phyloP scores from a whole-genome alignment of 495 filamentous ascomycete species.

The Aspergillus diversus region DNA sequence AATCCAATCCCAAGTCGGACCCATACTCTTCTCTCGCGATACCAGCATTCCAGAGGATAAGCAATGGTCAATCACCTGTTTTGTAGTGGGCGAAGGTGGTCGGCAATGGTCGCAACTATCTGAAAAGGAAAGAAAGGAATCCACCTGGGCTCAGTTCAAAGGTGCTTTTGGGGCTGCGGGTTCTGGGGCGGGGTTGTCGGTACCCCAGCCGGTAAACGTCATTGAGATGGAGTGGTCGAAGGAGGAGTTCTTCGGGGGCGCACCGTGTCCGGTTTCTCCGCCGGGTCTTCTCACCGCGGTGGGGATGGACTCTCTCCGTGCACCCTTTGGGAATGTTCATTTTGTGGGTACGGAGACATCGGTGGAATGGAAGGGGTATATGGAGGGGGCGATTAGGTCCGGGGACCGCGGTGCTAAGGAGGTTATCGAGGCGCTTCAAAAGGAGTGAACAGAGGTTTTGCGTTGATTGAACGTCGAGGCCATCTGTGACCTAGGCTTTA shows the following conservation, averaged over 20 bases:
- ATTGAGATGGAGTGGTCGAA: conserved; percentile 7
- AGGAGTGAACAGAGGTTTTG: too few species aligned
- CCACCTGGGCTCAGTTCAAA: not conserved
- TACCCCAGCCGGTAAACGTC: not conserved
- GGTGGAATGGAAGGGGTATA: conserved; percentile 45
- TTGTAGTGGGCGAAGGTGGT: conserved; percentile 31
- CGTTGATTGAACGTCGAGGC: too few species aligned
- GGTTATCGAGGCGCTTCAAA: conserved; percentile 4
- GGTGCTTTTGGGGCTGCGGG: conserved; percentile 15
- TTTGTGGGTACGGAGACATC: conserved; percentile 49
- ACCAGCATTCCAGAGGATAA: conserved; percentile 23
- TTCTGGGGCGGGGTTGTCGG: conserved; percentile 20
- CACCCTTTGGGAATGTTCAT: conserved; percentile 36
- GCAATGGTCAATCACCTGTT: conserved; percentile 30
- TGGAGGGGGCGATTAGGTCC: conserved; percentile 46
- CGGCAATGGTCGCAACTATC: conserved; percentile 13
- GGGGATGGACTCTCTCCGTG: conserved; percentile 23
- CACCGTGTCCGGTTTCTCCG: conserved; percentile 16
- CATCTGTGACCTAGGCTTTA: too few species aligned
- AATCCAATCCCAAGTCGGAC: conserved; percentile 23
- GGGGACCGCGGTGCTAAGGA: conserved; percentile 26
- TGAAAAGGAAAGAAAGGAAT: conserved; percentile 5
- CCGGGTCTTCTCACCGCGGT: conserved; percentile 24
- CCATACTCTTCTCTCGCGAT: conserved; percentile 25
- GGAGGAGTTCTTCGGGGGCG: conserved; percentile 27